These are phyloP conservation scores for Ensete glaucum DNA, from an alignment of 176 grass and related monocot species.

Conservation along the genomic window DNA sequence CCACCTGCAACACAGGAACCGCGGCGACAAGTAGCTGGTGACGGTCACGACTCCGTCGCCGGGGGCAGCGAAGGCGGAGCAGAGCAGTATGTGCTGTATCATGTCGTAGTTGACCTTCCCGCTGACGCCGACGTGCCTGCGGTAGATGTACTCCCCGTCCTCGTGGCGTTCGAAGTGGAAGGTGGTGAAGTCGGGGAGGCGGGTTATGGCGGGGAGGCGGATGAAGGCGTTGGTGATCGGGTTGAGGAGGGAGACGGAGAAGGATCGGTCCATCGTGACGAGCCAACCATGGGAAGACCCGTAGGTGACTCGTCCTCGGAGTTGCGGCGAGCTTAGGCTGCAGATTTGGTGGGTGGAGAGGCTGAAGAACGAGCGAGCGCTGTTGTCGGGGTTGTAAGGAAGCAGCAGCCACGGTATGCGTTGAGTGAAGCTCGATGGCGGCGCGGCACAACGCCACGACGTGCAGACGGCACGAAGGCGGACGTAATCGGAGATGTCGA, in stretches of 20 bases:
- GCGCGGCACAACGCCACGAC: neutral
- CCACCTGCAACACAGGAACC: neutral
- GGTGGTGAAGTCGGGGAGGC: neutral
- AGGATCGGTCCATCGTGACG: neutral
- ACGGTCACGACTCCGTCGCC: neutral
- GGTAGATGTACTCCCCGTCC: neutral
- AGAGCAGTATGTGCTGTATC: neutral
- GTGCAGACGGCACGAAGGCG: neutral
- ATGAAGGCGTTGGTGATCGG: neutral
- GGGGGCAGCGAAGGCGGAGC: neutral
- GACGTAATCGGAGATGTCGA: neutral
- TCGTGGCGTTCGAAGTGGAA: neutral
- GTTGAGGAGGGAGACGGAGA: neutral
- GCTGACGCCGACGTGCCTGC: neutral
- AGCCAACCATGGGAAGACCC: neutral
- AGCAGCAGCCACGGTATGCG: neutral
- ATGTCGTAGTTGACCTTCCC: slow-evolving; percentile 1
- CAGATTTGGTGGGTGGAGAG: neutral
- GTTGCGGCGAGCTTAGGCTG: neutral
- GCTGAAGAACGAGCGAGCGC: neutral
- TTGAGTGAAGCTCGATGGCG: neutral
- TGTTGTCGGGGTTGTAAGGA: neutral
- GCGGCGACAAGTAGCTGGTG: neutral
- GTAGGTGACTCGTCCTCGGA: neutral
- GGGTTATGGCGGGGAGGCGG: neutral